Evolutionary conservation across 805 yeast species (phyloP).

Genomic region (Saccharomycopsis amapae): DNA sequence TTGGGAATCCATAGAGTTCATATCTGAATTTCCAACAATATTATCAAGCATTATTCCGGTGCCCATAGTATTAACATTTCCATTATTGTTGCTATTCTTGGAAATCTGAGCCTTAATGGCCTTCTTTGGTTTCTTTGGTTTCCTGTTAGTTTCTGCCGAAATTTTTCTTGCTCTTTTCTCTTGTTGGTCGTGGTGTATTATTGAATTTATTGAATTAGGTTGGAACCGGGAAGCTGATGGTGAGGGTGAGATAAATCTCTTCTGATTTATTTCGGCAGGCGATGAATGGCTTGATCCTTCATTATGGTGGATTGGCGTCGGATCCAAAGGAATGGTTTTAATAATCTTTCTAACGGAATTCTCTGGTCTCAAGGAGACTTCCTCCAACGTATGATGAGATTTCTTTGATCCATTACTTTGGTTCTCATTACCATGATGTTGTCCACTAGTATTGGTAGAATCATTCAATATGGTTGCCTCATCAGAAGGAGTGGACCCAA

Average conservation of each 20-base stretch:
- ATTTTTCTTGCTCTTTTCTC: too few relatives aligned
- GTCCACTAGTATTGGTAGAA: conserved; percentile 23
- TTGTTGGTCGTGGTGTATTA: too few relatives aligned
- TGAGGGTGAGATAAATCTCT: neutral
- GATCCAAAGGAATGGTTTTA: conserved; percentile 74
- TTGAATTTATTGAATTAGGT: too few relatives aligned
- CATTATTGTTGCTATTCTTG: too few relatives aligned
- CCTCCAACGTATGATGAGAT: conserved; percentile 44
- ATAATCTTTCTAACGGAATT: conserved; percentile 68
- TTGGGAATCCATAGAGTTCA: too few relatives aligned
- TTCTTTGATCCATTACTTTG: conserved; percentile 33
- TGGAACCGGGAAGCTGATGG: too few relatives aligned
- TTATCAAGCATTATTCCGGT: too few relatives aligned
- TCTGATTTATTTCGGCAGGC: conserved; percentile 1
- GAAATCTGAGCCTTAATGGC: too few relatives aligned
- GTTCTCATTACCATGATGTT: conserved; percentile 27
- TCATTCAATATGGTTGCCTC: conserved; percentile 22
- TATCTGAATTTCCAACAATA: too few relatives aligned
- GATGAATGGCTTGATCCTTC: neutral
- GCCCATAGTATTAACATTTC: too few relatives aligned
- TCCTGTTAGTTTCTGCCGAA: too few relatives aligned
- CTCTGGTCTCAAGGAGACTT: conserved; percentile 51
- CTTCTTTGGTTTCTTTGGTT: too few relatives aligned
- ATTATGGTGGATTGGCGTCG: conserved; percentile 51
- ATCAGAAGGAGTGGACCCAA: conserved; percentile 20